Evolutionary conservation across 305 asterid species (phyloP).

Genomic region (Ajuga reptans): DNA sequence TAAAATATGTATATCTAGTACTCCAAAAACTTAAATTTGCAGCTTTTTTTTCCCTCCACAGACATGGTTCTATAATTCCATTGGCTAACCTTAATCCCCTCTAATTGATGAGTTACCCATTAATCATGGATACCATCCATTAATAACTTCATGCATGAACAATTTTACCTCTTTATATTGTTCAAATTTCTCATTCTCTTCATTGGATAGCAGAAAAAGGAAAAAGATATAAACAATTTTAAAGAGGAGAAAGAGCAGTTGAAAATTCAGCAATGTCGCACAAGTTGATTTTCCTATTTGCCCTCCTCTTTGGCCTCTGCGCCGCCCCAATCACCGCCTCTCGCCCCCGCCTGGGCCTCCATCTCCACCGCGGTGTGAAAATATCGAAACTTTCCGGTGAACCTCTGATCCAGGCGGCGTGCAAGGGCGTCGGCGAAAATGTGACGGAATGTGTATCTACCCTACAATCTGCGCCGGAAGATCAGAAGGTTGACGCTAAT

Average conservation of each 20-base stretch:
- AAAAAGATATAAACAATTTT: not conserved
- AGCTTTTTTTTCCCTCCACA: too few species aligned
- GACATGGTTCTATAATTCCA: not conserved
- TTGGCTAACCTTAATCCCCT: not conserved
- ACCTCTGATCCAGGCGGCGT: slow-evolving; percentile 35
- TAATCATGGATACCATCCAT: slow-evolving; percentile 9
- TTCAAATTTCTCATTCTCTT: not conserved
- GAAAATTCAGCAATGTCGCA: slow-evolving; percentile 10
- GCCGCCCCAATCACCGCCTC: slow-evolving; percentile 14
- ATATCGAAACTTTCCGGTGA: slow-evolving; percentile 9
- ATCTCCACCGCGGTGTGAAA: not conserved
- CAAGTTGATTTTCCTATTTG: slow-evolving; percentile 27
- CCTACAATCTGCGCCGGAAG: slow-evolving; percentile 30
- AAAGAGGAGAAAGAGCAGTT: slow-evolving; percentile 1
- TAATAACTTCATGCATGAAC: not conserved
- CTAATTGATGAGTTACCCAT: not conserved
- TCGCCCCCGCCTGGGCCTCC: slow-evolving; percentile 2
- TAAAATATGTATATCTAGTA: too few species aligned
- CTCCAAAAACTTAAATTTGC: too few species aligned
- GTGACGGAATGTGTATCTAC: slow-evolving; percentile 29
- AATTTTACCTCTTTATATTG: not conserved
- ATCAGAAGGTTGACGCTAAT: slow-evolving; percentile 29
- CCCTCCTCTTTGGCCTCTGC: slow-evolving; percentile 28
- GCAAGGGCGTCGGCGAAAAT: slow-evolving; percentile 25
- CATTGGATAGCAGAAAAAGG: not conserved